phyloP scores from a whole-genome alignment of 2,329 filamentous ascomycete genomes.

The Botrytis tulipae region DNA sequence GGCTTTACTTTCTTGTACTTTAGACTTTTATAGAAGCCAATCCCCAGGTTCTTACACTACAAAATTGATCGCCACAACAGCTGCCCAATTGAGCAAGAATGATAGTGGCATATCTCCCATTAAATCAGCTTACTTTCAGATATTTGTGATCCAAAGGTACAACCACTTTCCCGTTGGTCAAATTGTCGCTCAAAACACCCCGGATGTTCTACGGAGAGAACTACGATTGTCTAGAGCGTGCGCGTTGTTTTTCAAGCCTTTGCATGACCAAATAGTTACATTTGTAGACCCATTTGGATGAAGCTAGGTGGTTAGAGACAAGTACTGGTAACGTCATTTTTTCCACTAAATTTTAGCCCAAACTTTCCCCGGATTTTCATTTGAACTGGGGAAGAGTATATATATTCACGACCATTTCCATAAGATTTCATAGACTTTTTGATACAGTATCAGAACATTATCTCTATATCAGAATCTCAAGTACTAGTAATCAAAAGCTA shows the following conservation, averaged over 20 bases:
- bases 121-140: neutral
- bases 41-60: neutral
- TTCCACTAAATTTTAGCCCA: neutral
- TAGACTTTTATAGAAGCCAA: neutral
- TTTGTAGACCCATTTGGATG: neutral
- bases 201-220: neutral
- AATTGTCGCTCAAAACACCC: neutral
- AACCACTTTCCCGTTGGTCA: neutral
- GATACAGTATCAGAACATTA: neutral
- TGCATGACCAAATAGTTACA: neutral
- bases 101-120: neutral
- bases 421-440: neutral
- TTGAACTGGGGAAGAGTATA: neutral
- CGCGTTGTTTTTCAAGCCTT: neutral
- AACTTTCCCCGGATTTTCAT: neutral
- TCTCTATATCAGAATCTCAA: neutral
- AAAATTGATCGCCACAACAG: neutral
- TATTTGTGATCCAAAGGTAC: neutral
- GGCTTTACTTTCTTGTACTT: neutral
- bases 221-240: neutral
- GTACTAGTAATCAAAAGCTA: neutral
- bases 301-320: neutral
- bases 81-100: neutral
- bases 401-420: neutral
- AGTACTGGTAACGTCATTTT: neutral